A percentile compares a stretch with the other conserved stretches of the same genome.
phyloP scores from a whole-genome alignment of 2,329 filamentous ascomycete genomes.

The Didymella exigua region DNA sequence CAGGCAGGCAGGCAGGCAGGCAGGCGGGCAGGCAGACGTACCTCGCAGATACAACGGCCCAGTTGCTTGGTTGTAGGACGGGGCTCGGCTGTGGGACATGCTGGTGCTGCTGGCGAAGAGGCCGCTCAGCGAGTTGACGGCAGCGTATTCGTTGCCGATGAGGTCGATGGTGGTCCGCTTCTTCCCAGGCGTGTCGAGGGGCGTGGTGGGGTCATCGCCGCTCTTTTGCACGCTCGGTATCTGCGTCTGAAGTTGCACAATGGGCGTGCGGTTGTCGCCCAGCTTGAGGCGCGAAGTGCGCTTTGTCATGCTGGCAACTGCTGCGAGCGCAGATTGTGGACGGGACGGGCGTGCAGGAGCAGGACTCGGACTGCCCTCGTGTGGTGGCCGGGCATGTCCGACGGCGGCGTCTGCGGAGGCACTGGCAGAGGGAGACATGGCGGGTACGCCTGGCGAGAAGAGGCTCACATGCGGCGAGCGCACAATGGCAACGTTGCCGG shows the following conservation, averaged over 20 bases:
- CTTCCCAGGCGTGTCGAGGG: conserved; percentile 39
- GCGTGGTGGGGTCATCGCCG: conserved; percentile 54
- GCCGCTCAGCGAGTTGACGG: conserved; percentile 52
- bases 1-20: too few species aligned
- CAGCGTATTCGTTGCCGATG: conserved; percentile 46
- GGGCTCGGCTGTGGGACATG: conserved; percentile 48
- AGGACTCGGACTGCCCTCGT: conserved; percentile 9
- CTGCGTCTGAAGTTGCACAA: conserved; percentile 38
- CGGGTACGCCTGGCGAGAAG: conserved; percentile 15
- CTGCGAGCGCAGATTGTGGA: conserved; percentile 20
- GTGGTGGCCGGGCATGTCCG: conserved; percentile 11
- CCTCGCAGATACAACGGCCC: conserved; percentile 44
- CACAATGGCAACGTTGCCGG: conserved; percentile 13
- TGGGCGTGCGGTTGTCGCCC: conserved; percentile 35
- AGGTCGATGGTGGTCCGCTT: conserved; percentile 36
- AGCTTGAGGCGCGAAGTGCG: conserved; percentile 37
- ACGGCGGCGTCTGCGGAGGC: conserved; percentile 9
- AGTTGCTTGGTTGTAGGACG: conserved; percentile 50
- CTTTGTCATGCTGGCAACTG: conserved; percentile 34
- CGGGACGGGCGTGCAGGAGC: conserved; percentile 35
- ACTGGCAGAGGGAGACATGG: conserved; percentile 10
- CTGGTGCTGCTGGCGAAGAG: conserved; percentile 51
- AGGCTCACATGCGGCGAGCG: conserved; percentile 14
- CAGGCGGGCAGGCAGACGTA: conserved; percentile 22
- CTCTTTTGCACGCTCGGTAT: conserved; percentile 56